Evolutionary conservation across 805 yeast genomes (phyloP), one percentile per base, ranked within the genome.

Genomic region (Candida andamanensis): DNA sequence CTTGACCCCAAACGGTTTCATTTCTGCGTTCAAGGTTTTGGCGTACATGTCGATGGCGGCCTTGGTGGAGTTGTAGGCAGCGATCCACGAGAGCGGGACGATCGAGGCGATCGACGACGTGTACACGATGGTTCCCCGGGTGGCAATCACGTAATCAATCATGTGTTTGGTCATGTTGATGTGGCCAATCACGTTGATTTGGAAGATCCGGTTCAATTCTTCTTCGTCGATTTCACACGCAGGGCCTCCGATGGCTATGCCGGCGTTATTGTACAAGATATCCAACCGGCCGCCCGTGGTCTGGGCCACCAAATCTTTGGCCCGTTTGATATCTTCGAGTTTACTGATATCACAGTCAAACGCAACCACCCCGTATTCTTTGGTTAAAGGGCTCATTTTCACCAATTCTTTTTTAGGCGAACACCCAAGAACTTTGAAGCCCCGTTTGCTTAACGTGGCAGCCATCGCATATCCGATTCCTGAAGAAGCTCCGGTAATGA

Each of bases 401-500:
- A 26, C 25, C 27, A 34, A 40, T 11, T 43, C 47, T 7, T 48
- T 33, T 12, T 48, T 42, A 16, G 63, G 53, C n/a, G 63, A 62
- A 15, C 61, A 45, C 5, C 64, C 68, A 33, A 50, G 56, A 6
- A 63, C 60, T 13, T 40, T 46, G 42, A 60, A 71, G 0, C 72
- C 74, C 28, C 60, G 55, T 14, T 49, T 38, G 15, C 67, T 70
- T 18, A 72, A 51, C 32, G 64, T 72, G 15, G 54, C 49, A 16
- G 72, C 60, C 9, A 63, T 47, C 5, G 64, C 59, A 36, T 47
- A 65, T 2, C 77, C 77, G 28, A 71, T 71, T 3, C 76, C 76
- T 1, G 74, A 67, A 0, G 73, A 66, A 1, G 71, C 74, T 4
- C 76, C 75, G 2, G 74, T 71, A 33, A 70, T 67, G 18, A 78